Evolutionary conservation across 345 rosid species (phyloP).

Genomic region (Mallotus nudiflorus): DNA sequence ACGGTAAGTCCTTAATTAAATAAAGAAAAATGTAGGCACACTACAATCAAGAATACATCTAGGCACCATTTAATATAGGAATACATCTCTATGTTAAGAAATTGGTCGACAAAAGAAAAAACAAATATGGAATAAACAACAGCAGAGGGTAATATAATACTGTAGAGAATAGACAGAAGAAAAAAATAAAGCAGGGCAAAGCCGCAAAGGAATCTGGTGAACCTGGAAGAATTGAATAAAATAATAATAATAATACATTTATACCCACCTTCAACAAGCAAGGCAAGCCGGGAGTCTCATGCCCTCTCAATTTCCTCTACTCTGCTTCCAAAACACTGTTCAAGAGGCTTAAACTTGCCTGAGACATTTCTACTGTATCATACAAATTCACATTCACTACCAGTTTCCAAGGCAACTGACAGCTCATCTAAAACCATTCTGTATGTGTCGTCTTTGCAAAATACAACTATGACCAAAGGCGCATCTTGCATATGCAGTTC

Average conservation of each 20-base stretch:
- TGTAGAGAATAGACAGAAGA: background rate
- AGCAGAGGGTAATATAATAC: background rate
- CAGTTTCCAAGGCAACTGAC: background rate
- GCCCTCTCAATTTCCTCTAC: background rate
- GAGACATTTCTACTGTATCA: background rate
- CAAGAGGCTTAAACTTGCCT: background rate
- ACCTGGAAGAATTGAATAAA: conserved; percentile 9
- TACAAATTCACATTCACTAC: conserved; percentile 1
- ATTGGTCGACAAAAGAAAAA: background rate
- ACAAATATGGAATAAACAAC: background rate
- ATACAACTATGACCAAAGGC: background rate
- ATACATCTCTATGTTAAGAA: conserved; percentile 1
- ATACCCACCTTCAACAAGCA: background rate
- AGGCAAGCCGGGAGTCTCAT: background rate
- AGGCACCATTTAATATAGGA: conserved; percentile 10
- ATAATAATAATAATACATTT: background rate
- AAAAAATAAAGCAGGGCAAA: background rate
- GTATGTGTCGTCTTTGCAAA: background rate
- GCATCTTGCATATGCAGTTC: background rate
- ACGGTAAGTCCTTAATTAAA: background rate
- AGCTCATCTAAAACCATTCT: background rate
- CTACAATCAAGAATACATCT: conserved; percentile 3
- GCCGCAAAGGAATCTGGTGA: background rate
- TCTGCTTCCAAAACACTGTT: background rate
- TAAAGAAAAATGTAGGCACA: background rate